phyloP scores from a whole-genome alignment of 345 rosid genomes.

The Orychophragmus violaceus region DNA sequence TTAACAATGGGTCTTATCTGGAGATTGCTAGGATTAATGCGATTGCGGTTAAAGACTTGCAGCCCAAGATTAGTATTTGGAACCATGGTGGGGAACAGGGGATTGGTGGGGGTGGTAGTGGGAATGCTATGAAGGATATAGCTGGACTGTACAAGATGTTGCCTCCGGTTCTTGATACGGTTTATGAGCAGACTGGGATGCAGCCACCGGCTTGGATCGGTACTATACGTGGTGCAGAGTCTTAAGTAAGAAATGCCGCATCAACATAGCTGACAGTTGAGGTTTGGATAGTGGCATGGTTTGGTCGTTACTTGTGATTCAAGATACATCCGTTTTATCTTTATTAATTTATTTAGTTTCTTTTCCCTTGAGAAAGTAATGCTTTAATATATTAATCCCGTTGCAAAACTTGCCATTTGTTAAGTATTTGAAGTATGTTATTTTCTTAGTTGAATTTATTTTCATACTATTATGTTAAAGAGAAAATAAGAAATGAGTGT shows the following conservation, averaged over 20 bases:
- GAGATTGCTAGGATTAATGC: constrained; percentile 57
- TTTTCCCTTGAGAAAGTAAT: too few species aligned
- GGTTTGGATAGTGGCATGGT: background rate
- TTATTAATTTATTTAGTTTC: too few species aligned
- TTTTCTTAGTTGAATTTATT: too few species aligned
- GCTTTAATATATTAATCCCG: too few species aligned
- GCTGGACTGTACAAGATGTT: constrained; percentile 62
- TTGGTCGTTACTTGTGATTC: background rate
- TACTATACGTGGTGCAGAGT: too few species aligned
- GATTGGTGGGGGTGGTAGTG: background rate
- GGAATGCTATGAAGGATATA: constrained; percentile 48
- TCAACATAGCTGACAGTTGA: background rate
- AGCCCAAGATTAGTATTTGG: constrained; percentile 76
- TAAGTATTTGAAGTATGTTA: too few species aligned
- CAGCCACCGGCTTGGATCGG: constrained; percentile 65
- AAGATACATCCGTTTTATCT: background rate
- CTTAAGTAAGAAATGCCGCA: background rate
- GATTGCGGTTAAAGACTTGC: constrained; percentile 48
- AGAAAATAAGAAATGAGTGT: too few species aligned
- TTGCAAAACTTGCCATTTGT: too few species aligned
- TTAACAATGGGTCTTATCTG: constrained; percentile 44
- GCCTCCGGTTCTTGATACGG: constrained; percentile 67
- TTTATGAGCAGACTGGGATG: constrained; percentile 78
- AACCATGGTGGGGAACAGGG: constrained; percentile 34
- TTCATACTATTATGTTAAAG: too few species aligned